Evolutionary conservation across 1,284 basidiomycete genomes (phyloP).

Genomic region (Microbotryomycetes sp.): DNA sequence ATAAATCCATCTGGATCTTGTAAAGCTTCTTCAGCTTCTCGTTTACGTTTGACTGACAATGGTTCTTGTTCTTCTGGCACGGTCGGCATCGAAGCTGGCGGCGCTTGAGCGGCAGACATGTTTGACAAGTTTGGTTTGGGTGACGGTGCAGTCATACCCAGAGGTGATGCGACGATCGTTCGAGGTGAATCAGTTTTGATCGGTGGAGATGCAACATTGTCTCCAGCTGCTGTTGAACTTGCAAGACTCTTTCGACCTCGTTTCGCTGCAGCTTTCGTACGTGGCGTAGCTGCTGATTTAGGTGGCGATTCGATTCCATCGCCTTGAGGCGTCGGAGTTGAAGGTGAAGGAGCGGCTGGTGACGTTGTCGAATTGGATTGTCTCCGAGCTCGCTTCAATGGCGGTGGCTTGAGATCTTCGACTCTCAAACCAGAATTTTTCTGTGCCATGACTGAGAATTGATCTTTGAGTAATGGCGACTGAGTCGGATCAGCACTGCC

Average conservation of each 20-base stretch:
- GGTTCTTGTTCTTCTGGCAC: conserved; percentile 16
- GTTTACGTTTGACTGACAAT: conserved; percentile 31
- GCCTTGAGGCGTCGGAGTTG: conserved; percentile 13
- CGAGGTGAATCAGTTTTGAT: conserved; percentile 17
- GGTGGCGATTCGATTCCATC: background rate
- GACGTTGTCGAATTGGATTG: conserved; percentile 10
- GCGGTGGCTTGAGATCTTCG: conserved; percentile 35
- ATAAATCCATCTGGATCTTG: conserved; percentile 32
- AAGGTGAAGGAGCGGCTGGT: conserved; percentile 26
- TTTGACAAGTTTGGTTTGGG: background rate
- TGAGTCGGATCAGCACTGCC: background rate
- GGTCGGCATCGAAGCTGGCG: background rate
- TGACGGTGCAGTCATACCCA: background rate
- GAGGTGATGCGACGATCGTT: background rate
- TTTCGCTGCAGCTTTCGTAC: background rate
- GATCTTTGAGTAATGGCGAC: conserved; percentile 6
- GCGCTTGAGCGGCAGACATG: background rate
- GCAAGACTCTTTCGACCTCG: background rate
- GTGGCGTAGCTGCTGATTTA: background rate
- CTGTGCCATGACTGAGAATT: conserved; percentile 24
- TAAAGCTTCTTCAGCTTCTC: conserved; percentile 33
- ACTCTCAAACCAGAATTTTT: conserved; percentile 28
- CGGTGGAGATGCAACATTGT: background rate
- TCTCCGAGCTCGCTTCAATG: conserved; percentile 30
- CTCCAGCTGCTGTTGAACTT: no score